Base-by-base conservation (phyloP, 2,329 filamentous ascomycete genomes). In the Neoscytalidium dimidiatum region DNA sequence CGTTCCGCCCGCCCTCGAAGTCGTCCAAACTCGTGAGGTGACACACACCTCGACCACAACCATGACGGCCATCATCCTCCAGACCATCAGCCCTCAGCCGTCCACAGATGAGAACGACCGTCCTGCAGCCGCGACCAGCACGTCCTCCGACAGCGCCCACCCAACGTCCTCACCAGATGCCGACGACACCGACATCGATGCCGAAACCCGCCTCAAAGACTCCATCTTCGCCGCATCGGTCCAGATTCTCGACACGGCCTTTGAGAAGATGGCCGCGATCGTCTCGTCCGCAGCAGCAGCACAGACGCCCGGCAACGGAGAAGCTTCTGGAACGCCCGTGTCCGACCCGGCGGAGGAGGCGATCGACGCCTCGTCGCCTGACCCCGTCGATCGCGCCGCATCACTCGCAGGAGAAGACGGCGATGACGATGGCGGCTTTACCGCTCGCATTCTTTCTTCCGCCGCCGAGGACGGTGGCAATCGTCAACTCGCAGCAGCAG, bases 1-100 rank as follows among this genome's bases (percentile, higher is more conserved):
- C 2, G 13, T 13, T 1, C 38, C 13, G 4, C 26, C 23, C 14
- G 13, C 23, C 17, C 73, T 75, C 13, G 67, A 81, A 6, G 72
- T 85, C 8, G 76, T 46, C 8, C 28, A 31, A n/a, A n/a, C n/a
- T n/a, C n/a, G n/a, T n/a, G n/a, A n/a, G n/a, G n/a, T n/a, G n/a
- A n/a, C n/a, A n/a, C n/a, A n/a, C 17, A 44, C 38, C 4, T 43
- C 33, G 1, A 57, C 52, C 33, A 38, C 52, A 1, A 43, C 33
- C 17, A 9, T 26, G 19, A 43, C 33, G 6, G 52, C 52, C 19
- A 28, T 57, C 21, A 26, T 57, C 31, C 52, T 57, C 52, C 17
- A 52, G 29, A 52, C 49, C 3, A 13, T 52, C 28, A 19, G 17
- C n/a, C 28, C 49, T 19, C 48, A 19, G 6, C 14, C 26, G 6